Conservation (phyloP, 169 alveolate genomes). For the Cryptosporidium canis region DNA sequence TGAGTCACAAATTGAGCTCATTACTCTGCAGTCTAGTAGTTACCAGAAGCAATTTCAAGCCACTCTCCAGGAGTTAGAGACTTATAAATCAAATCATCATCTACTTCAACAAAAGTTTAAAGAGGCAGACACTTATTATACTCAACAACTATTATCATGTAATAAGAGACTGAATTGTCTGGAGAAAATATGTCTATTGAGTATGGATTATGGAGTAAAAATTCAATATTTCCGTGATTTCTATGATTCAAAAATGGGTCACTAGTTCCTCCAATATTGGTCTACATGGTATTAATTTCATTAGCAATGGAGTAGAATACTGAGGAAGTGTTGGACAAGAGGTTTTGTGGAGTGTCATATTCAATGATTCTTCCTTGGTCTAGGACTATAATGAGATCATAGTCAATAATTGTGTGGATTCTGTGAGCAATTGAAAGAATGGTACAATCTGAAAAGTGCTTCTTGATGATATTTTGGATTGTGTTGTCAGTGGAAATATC, state of each 20-base stretch:
- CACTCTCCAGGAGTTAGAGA: background rate
- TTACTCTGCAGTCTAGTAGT: background rate
- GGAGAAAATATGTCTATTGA: constrained; percentile 29
- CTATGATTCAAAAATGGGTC: background rate
- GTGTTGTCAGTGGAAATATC: constrained; percentile 86
- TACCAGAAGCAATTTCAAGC: background rate
- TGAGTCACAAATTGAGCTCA: background rate
- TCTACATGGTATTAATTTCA: constrained; percentile 15
- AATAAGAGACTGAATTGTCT: constrained; percentile 28
- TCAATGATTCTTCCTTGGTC: constrained; percentile 84
- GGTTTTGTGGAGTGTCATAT: constrained; percentile 80
- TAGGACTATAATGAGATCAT: constrained; percentile 85
- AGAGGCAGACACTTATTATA: constrained; percentile 42
- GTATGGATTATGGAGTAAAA: constrained; percentile 10
- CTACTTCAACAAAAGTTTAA: constrained; percentile 22
- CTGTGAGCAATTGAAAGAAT: constrained; percentile 92
- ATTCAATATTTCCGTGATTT: constrained; percentile 3
- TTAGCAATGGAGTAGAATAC: constrained; percentile 42
- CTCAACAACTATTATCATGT: constrained; percentile 1
- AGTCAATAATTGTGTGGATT: constrained; percentile 87
- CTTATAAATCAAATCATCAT: background rate
- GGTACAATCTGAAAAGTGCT: constrained; percentile 82
- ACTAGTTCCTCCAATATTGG: background rate
- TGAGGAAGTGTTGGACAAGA: constrained; percentile 63
- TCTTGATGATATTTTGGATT: constrained; percentile 81